These are phyloP conservation scores for Actinomucor elegans DNA, from an alignment of 371 early-diverging fungal species.

Conservation along the genomic window DNA sequence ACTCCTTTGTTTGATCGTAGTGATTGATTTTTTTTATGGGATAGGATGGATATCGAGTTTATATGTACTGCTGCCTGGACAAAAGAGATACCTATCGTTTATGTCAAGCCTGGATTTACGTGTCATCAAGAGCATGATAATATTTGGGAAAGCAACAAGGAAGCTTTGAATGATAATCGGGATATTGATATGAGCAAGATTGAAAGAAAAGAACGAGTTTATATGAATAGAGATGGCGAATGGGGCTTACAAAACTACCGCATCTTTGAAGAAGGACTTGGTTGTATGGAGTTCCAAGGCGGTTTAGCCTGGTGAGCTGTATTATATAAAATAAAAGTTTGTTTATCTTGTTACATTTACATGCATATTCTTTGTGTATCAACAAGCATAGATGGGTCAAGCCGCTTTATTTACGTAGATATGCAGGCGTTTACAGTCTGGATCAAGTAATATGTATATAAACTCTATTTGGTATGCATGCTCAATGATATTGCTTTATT, in stretches of 20 bases:
- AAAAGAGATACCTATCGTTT: constrained; percentile 33
- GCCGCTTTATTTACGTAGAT: too few relatives aligned
- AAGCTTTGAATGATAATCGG: constrained; percentile 24
- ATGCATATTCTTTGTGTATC: too few relatives aligned
- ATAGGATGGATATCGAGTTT: constrained; percentile 44
- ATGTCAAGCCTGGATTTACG: constrained; percentile 28
- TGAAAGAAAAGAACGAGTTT: constrained; percentile 21
- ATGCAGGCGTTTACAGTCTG: too few relatives aligned
- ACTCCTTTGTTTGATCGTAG: neutral
- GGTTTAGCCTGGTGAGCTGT: constrained; percentile 29
- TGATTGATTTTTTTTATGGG: neutral
- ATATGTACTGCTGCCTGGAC: constrained; percentile 46
- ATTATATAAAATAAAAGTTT: too few relatives aligned
- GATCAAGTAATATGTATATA: too few relatives aligned
- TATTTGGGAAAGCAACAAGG: constrained; percentile 23
- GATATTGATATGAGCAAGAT: constrained; percentile 32
- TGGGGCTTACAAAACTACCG: constrained; percentile 37
- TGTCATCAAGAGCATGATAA: constrained; percentile 46
- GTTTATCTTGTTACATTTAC: too few relatives aligned
- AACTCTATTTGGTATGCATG: too few relatives aligned
- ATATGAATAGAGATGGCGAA: constrained; percentile 37
- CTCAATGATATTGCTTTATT: too few relatives aligned
- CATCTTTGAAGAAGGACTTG: constrained; percentile 30
- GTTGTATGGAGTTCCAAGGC: constrained; percentile 44
- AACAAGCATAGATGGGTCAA: too few relatives aligned